Conservation (phyloP, 1,284 basidiomycete species). For the Rhodotorula sp. region DNA sequence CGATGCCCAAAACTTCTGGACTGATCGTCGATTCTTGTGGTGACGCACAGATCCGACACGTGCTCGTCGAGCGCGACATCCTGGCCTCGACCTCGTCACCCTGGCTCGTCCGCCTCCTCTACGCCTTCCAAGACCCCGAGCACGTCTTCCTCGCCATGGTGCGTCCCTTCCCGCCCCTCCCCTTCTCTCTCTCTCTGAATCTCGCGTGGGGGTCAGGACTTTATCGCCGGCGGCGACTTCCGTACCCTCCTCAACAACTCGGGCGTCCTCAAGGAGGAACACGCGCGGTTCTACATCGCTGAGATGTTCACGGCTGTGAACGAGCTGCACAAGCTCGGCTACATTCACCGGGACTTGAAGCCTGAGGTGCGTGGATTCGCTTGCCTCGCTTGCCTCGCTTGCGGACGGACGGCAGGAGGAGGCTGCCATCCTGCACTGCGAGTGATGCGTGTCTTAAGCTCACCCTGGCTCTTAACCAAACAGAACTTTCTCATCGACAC, state of each 20-base stretch:
- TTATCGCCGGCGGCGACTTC: constrained; percentile 94
- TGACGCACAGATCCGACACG: constrained; percentile 71
- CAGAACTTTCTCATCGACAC: constrained; percentile 97
- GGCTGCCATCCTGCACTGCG: too few species aligned
- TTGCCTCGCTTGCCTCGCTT: too few species aligned
- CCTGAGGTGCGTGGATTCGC: constrained; percentile 67
- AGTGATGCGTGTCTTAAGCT: too few species aligned
- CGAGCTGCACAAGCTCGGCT: constrained; percentile 89
- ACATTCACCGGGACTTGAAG: constrained; percentile 96
- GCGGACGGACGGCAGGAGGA: too few species aligned
- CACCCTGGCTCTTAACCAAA: background rate
- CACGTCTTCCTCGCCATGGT: constrained; percentile 91
- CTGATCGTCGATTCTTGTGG: background rate
- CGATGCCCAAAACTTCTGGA: rapidly evolving
- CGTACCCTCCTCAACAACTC: constrained; percentile 92
- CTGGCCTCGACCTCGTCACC: constrained; percentile 91
- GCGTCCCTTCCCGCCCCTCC: constrained; percentile 22
- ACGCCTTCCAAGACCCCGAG: constrained; percentile 88
- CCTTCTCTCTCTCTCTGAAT: background rate
- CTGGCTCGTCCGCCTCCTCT: constrained; percentile 87
- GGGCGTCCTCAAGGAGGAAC: constrained; percentile 91
- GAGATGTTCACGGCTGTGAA: constrained; percentile 93
- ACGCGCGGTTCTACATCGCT: constrained; percentile 88
- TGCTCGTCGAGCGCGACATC: constrained; percentile 94
- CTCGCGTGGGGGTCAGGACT: constrained; percentile 59